Evolutionary conservation across 352 stramenopile species (phyloP).

Genomic region (Pythium sukuiense): DNA sequence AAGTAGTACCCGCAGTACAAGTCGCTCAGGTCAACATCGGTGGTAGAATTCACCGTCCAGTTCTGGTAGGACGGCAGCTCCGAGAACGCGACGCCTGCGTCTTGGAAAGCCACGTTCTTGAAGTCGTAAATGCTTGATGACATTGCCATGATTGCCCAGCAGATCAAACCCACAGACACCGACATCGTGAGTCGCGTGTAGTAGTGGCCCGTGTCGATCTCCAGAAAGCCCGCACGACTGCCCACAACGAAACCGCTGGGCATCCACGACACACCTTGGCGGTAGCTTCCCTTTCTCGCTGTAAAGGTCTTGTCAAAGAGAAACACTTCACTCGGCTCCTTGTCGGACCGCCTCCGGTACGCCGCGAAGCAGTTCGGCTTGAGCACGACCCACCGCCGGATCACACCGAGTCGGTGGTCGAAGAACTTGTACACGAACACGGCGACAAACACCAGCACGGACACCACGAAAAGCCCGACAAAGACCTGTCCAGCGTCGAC

Average conservation of each 20-base stretch:
- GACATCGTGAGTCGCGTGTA: slow-evolving; percentile 81
- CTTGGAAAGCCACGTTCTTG: slow-evolving; percentile 38
- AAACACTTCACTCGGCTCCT: slow-evolving; percentile 84
- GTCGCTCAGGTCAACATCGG: slow-evolving; percentile 10
- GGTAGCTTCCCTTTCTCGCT: slow-evolving; percentile 73
- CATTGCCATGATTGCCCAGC: slow-evolving; percentile 65
- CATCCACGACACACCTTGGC: slow-evolving; percentile 87
- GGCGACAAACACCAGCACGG: slow-evolving; percentile 59
- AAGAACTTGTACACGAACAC: slow-evolving; percentile 90
- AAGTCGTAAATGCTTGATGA: slow-evolving; percentile 66
- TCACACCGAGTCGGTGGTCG: slow-evolving; percentile 79
- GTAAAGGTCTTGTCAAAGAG: slow-evolving; percentile 86
- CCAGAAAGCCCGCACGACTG: slow-evolving; percentile 78
- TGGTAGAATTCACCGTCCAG: slow-evolving; percentile 31
- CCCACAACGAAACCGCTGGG: slow-evolving; percentile 79
- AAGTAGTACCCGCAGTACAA: slow-evolving; percentile 81
- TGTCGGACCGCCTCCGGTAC: slow-evolving; percentile 71
- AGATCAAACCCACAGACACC: slow-evolving; percentile 57
- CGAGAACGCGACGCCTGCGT: slow-evolving; percentile 24
- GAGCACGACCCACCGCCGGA: slow-evolving; percentile 85
- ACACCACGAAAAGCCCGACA: slow-evolving; percentile 50
- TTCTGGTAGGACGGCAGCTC: slow-evolving; percentile 38
- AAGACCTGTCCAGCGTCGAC: slow-evolving; percentile 55
- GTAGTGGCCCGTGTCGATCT: slow-evolving; percentile 86
- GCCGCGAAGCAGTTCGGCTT: slow-evolving; percentile 86